Evolutionary conservation across 208 protist genomes (phyloP).

Genomic region (Strigomonas culicis): DNA sequence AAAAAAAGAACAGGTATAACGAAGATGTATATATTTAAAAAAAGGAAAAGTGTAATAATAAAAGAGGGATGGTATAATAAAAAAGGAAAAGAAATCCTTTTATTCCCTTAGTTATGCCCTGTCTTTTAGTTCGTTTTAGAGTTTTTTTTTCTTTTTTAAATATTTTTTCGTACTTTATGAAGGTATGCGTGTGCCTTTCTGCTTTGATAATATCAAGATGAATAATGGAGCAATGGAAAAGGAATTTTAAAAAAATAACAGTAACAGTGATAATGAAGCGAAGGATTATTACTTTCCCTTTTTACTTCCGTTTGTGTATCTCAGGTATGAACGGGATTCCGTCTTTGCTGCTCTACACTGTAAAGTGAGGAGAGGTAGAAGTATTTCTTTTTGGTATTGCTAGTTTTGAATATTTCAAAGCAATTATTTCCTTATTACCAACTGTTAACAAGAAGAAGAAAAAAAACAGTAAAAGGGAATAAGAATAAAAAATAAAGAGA

Average conservation of each 20-base stretch:
- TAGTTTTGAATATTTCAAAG: background rate
- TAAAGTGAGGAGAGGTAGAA: too few relatives aligned
- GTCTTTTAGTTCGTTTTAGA: background rate
- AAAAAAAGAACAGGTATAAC: constrained; percentile 8
- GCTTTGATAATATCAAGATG: background rate
- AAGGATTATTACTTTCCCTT: too few relatives aligned
- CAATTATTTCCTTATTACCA: background rate
- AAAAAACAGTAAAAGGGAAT: background rate
- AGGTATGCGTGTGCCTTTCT: background rate
- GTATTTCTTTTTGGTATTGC: background rate
- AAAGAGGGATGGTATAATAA: constrained; percentile 4
- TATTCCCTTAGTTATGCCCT: background rate
- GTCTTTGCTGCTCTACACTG: too few relatives aligned
- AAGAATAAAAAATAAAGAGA: background rate
- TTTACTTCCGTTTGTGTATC: too few relatives aligned
- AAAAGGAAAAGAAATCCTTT: constrained; percentile 4
- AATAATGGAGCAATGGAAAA: too few relatives aligned
- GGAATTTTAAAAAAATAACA: too few relatives aligned
- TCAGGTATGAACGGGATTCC: too few relatives aligned
- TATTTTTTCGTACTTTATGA: background rate
- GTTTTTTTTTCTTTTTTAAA: constrained; percentile 12
- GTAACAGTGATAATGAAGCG: too few relatives aligned
- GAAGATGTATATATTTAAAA: background rate
- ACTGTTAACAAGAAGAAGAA: background rate
- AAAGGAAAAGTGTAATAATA: constrained; percentile 8